A percentile compares a stretch with the other conserved stretches of the same genome.
phyloP scores from a whole-genome alignment of 331 rosid species.

The Arachis monticola region DNA sequence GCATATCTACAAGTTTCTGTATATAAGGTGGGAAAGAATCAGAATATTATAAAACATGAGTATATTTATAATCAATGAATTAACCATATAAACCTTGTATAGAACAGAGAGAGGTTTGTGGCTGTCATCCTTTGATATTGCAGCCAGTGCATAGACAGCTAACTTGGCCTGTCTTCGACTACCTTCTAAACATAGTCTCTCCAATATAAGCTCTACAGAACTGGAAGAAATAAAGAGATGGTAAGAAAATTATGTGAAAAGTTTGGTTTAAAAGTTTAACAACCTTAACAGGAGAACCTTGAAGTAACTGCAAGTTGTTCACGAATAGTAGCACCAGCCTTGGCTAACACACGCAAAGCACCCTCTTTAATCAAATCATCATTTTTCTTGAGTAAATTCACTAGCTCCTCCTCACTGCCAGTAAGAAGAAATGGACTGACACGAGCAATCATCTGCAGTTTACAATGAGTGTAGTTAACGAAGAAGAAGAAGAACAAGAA shows the following conservation, averaged over 20 bases:
- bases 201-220: conserved; percentile 90
- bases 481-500: neutral
- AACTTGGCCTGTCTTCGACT: conserved; percentile 92
- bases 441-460: conserved; percentile 87
- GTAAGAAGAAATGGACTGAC: conserved; percentile 80
- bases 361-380: conserved; percentile 88
- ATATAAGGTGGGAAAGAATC: conserved; percentile 41
- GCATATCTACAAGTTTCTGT: conserved; percentile 94
- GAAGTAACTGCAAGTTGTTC: conserved; percentile 80
- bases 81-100: conserved; percentile 75
- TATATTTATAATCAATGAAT: conserved; percentile 38
- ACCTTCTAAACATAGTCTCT: conserved; percentile 90
- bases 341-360: conserved; percentile 74
- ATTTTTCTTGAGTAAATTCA: conserved; percentile 79
- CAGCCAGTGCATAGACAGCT: conserved; percentile 96
- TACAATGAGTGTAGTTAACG: conserved; percentile 31
- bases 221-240: conserved; percentile 54
- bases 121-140: conserved; percentile 96
- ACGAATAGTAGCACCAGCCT: conserved; percentile 92
- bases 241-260: conserved; percentile 40
- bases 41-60: conserved; percentile 29
- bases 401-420: conserved; percentile 81
- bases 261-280: conserved; percentile 34
- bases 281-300: conserved; percentile 56
- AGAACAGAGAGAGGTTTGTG: conserved; percentile 94